Conservation (phyloP, 164 flowering plant genomes). For the Annona cherimola region DNA sequence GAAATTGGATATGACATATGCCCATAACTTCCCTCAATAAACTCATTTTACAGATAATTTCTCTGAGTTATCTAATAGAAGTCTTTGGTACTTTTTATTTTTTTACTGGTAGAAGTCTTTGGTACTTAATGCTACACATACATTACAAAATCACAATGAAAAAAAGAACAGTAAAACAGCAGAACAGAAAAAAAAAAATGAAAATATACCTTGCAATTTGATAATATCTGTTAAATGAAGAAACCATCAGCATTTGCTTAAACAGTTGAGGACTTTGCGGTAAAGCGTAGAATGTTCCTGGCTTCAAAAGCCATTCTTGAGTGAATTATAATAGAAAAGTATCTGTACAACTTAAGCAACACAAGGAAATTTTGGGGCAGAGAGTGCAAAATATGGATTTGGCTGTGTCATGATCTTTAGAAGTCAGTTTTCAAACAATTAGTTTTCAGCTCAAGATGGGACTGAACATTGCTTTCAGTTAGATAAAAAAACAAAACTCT, state of each 20-base stretch:
- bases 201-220: conserved; percentile 80
- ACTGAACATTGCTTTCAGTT: neutral
- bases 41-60: too few species aligned
- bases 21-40: too few species aligned
- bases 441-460: neutral
- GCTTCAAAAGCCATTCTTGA: conserved; percentile 52
- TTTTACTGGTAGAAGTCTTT: neutral
- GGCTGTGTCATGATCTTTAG: neutral
- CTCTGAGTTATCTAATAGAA: too few species aligned
- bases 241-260: conserved; percentile 97
- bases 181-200: neutral
- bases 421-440: neutral
- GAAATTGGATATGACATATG: too few species aligned
- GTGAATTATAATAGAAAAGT: conserved; percentile 30
- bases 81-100: too few species aligned
- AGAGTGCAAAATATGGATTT: neutral
- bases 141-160: neutral
- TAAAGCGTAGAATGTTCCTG: conserved; percentile 96
- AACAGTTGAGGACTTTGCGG: conserved; percentile 97
- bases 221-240: conserved; percentile 86
- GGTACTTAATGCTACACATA: neutral
- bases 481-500: neutral
- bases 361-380: neutral
- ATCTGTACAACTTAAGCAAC: neutral
- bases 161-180: neutral